Base-by-base conservation (phyloP, 148 eudicot genomes). In the Cornus kousa region DNA sequence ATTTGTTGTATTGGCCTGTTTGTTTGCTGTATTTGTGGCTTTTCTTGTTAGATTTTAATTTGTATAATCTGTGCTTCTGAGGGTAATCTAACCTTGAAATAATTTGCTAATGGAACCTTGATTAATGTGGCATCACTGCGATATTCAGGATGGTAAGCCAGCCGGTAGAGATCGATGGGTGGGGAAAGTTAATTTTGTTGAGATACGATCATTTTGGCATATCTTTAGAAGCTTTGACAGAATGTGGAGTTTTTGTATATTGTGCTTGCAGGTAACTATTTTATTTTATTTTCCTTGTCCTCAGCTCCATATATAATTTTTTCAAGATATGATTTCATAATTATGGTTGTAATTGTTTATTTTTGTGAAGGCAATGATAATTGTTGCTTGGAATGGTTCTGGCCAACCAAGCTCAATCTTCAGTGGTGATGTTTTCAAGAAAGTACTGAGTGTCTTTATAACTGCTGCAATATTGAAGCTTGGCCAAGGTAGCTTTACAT, bases 131-230 rank as follows among this genome's bases (percentile, higher is more conserved):
- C 8, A 31, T 40, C 50, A 57, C 75, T 72, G 59, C 3, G 13
- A 68, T 64, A 43, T 76, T 74, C 89, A 97, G 98, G 99, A 94
- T 72, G 81, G 32, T 77, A 90, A 80, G 74, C 83, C 90, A 86
- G 39, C 80, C 75, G 78, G 78, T 53, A 82, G 79, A 40, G 94
- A 90, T 86, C 84, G 86, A 60, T 91, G 99, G 97, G 86, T 93
- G 78, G 99, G 98, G 40, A 97, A 97, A 89, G 99, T 94, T 67
- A 94, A 94, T 85, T 97, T 92, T 84, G 98, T 97, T 74, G 99
- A 97, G 86, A 94, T 97, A 64, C 93, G 99, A 67, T 83, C 99
- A 2, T 97, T 84, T 87, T 92, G 94, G 93, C 98, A 97, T 80
- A 86, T 97, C 70, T 97, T 97, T 78, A 89, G 99, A 88, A 97